phyloP scores from a whole-genome alignment of 2,329 filamentous ascomycete species.

The Atkinsonella hypoxylon region DNA sequence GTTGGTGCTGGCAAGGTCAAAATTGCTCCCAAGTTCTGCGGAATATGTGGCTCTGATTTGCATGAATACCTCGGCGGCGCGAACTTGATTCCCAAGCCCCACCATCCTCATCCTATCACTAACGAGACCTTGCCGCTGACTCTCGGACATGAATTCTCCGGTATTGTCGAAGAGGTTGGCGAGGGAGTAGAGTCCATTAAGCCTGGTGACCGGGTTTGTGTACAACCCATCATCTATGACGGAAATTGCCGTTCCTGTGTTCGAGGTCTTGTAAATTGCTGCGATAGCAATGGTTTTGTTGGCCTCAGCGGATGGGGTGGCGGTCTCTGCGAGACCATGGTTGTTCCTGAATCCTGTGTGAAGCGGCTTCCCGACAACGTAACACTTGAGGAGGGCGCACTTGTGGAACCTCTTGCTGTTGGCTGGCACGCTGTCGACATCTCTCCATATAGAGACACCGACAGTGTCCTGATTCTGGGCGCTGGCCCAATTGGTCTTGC shows the following conservation, averaged over 20 bases:
- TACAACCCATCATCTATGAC: constrained; percentile 50
- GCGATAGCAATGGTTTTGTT: constrained; percentile 30
- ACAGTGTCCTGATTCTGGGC: constrained; percentile 36
- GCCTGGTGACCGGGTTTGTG: constrained; percentile 43
- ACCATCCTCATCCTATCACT: constrained; percentile 43
- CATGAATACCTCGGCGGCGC: constrained; percentile 22
- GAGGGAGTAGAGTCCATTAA: constrained; percentile 32
- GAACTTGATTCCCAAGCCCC: constrained; percentile 28
- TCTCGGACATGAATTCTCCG: constrained; percentile 54
- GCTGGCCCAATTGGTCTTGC: constrained; percentile 37
- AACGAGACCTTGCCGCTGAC: constrained; percentile 44
- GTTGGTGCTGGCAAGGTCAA: constrained; percentile 34
- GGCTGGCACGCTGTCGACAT: constrained; percentile 33
- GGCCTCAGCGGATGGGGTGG: constrained; percentile 33
- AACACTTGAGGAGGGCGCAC: constrained; percentile 36
- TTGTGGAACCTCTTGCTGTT: constrained; percentile 41
- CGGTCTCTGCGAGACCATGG: constrained; percentile 42
- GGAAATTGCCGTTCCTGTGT: constrained; percentile 42
- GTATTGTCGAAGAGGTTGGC: constrained; percentile 47
- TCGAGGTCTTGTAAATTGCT: constrained; percentile 42
- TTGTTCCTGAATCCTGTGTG: constrained; percentile 35
- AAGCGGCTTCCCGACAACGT: constrained; percentile 39
- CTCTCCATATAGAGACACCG: constrained; percentile 24
- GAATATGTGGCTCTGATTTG: constrained; percentile 34
- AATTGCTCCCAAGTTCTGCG: constrained; percentile 26